Evolutionary conservation across 2,329 filamentous ascomycete species (phyloP).

Genomic region (Coleophoma cylindrospora): DNA sequence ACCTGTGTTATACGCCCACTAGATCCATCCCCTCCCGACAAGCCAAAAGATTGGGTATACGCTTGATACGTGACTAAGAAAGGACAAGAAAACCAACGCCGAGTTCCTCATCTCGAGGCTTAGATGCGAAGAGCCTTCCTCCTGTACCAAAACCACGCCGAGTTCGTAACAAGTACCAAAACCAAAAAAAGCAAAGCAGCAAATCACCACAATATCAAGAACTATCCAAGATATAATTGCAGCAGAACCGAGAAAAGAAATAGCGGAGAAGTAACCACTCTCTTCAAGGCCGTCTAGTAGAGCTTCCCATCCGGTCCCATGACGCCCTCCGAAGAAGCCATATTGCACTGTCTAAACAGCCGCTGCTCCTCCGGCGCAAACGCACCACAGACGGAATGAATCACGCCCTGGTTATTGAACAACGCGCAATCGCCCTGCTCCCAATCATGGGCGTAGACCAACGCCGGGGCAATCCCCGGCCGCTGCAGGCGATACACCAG

Average conservation of each 20-base stretch:
- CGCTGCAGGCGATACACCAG: conserved; percentile 69
- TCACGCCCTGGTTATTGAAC: conserved; percentile 72
- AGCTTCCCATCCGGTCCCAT: conserved; percentile 26
- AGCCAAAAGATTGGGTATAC: conserved; percentile 19
- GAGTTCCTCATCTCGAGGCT: conserved; percentile 26
- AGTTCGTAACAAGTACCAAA: conserved; percentile 22
- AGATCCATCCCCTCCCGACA: background rate
- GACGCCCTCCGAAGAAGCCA: conserved; percentile 54
- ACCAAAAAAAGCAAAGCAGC: conserved; percentile 5
- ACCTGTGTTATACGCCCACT: background rate
- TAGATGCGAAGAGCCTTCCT: conserved; percentile 19
- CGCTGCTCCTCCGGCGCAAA: conserved; percentile 70
- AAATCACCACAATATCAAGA: background rate
- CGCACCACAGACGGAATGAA: conserved; percentile 72
- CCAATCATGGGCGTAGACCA: conserved; percentile 74
- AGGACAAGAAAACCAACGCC: conserved; percentile 15
- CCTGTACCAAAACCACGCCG: conserved; percentile 11
- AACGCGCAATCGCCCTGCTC: conserved; percentile 70
- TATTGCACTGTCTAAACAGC: conserved; percentile 74
- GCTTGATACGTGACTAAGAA: conserved; percentile 22
- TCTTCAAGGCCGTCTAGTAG: conserved; percentile 13
- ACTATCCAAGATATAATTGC: too few species aligned
- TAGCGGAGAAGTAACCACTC: too few species aligned
- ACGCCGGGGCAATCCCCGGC: conserved; percentile 62
- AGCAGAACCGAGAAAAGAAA: too few species aligned